Base-by-base conservation (phyloP, 179 eudicot genomes). In the Silene noctiflora region DNA sequence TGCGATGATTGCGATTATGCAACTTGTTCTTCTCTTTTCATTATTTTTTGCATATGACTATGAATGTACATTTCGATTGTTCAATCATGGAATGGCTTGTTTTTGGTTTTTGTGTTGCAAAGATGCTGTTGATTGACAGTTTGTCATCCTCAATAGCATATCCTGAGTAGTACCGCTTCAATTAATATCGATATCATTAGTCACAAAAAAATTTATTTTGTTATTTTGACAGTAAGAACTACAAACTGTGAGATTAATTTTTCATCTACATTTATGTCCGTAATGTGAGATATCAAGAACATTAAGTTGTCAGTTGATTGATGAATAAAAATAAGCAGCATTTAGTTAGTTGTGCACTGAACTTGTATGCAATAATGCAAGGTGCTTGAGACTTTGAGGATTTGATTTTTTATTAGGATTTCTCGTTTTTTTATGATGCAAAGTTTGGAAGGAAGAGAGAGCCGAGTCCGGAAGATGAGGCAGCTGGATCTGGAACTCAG, bases 361-460 rank as follows among this genome's bases (percentile, higher is more conserved):
- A 14, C 19, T 61, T 60, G 71, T n/a, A 81, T 62, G 66, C 68
- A 27, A 27, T 27, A 27, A 27, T 27, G 29, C n/a, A 12, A 55
- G 67, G 79, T 55, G 78, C 79, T 75, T 75, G 76, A 66, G 77
- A 17, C 59, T 85, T 78, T 80, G 78, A 77, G 81, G 64, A 69
- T 72, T 81, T 81, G 77, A 74, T 81, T 85, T 71, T 82, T 83
- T 69, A 82, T 65, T 80, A 75, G 92, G 98, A 96, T 80, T 91
- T 96, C 87, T 88, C 91, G 85, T 87, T 89, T 85, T 89, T 87
- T 90, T 96, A 89, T 93, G 96, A 90, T 91, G 83, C 89, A 70
- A 96, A 93, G 97, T 93, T 96, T 87, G 99, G 99, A 91, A 89
- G 98, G 87, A 96, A 87, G 90, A 91, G 72, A 81, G 90, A 83